These are phyloP conservation scores for Auricularia auricula-judae DNA, from an alignment of 768 basidiomycete species.

Conservation along the genomic window DNA sequence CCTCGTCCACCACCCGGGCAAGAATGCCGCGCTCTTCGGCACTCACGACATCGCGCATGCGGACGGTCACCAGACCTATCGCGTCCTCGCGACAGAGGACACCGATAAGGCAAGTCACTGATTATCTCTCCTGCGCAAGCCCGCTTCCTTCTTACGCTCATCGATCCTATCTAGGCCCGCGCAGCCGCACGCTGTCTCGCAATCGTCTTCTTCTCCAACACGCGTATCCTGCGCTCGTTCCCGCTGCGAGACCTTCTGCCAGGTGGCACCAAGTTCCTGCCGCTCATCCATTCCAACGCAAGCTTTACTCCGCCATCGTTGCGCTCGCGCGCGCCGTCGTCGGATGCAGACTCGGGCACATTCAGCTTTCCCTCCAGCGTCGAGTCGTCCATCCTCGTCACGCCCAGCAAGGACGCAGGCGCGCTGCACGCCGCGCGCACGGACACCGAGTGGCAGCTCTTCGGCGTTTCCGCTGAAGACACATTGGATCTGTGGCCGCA, in stretches of 20 bases:
- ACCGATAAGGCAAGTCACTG: background rate
- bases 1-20: background rate
- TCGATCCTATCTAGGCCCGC: background rate
- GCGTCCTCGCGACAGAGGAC: background rate
- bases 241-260: background rate
- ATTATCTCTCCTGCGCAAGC: background rate
- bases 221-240: background rate
- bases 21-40: background rate
- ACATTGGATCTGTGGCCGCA: background rate
- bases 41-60: background rate
- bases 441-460: background rate
- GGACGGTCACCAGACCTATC: background rate
- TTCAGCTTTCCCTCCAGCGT: background rate
- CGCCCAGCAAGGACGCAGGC: background rate
- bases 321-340: background rate
- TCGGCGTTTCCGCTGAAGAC: background rate
- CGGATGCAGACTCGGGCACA: background rate
- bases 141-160: background rate
- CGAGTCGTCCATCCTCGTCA: background rate
- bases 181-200: background rate
- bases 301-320: background rate
- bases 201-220: background rate
- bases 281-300: background rate
- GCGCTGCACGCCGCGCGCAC: background rate
- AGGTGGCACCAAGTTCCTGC: background rate